phyloP scores from a whole-genome alignment of 2,329 filamentous ascomycete genomes.

The Aspergillus cejpii region DNA sequence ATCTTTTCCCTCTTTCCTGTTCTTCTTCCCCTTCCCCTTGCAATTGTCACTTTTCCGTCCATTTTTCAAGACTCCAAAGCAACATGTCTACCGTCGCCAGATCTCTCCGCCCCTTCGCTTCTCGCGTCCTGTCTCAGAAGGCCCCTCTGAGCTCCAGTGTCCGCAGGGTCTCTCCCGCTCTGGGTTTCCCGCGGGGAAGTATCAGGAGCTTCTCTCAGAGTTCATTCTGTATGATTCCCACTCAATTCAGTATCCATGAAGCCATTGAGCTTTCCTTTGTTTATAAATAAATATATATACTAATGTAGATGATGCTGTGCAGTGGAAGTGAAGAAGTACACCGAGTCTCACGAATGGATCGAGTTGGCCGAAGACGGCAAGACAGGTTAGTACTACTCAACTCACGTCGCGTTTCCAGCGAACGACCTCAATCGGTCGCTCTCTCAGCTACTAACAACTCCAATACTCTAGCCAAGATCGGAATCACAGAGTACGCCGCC shows the following conservation, averaged over 20 bases:
- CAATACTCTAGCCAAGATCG: slow-evolving; percentile 52
- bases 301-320: slow-evolving; percentile 29
- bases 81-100: slow-evolving; percentile 37
- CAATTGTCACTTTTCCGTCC: slow-evolving; percentile 13
- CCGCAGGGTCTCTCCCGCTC: slow-evolving; percentile 29
- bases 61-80: slow-evolving; percentile 8
- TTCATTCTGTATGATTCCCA: slow-evolving; percentile 32
- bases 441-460: neutral
- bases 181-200: slow-evolving; percentile 40
- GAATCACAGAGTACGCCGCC: slow-evolving; percentile 87
- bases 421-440: neutral
- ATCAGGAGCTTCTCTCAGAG: slow-evolving; percentile 39
- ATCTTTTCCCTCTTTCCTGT: slow-evolving; percentile 8
- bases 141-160: slow-evolving; percentile 25
- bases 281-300: slow-evolving; percentile 9
- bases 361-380: slow-evolving; percentile 77
- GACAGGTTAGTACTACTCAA: slow-evolving; percentile 48
- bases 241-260: slow-evolving; percentile 2
- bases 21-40: slow-evolving; percentile 5
- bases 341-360: slow-evolving; percentile 97
- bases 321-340: slow-evolving; percentile 65
- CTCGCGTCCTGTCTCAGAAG: slow-evolving; percentile 34
- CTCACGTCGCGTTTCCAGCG: neutral
- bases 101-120: slow-evolving; percentile 33
- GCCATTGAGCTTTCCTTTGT: slow-evolving; percentile 6